phyloP scores from a whole-genome alignment of 495 filamentous ascomycete genomes.

The Podospora tetraspora region DNA sequence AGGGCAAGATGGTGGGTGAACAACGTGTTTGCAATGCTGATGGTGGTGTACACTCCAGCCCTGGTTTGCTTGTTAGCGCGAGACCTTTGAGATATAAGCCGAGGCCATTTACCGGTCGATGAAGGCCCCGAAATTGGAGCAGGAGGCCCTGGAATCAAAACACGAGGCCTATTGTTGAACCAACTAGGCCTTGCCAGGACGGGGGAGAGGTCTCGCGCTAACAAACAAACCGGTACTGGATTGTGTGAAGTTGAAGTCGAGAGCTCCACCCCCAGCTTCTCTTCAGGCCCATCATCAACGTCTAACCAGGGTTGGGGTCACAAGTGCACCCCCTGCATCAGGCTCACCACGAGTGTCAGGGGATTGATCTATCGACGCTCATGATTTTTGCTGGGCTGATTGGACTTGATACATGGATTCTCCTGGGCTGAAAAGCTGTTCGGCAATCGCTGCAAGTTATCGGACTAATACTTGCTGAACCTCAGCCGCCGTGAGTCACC shows the following conservation, averaged over 20 bases:
- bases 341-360: neutral
- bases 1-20: neutral
- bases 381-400: neutral
- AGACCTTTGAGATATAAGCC: too few relatives aligned
- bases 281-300: neutral
- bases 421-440: neutral
- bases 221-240: too few relatives aligned
- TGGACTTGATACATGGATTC: too few relatives aligned
- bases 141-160: too few relatives aligned
- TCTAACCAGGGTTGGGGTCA: neutral
- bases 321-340: neutral
- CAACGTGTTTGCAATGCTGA: neutral
- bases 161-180: too few relatives aligned
- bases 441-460: neutral
- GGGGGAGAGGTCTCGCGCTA: too few relatives aligned
- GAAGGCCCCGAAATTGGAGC: too few relatives aligned
- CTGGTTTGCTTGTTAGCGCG: too few relatives aligned
- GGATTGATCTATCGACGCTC: neutral
- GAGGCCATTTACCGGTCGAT: too few relatives aligned
- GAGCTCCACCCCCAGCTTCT: neutral
- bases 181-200: too few relatives aligned
- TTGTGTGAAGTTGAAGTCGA: neutral
- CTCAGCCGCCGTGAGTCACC: slow-evolving; percentile 2
- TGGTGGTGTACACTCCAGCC: too few relatives aligned
- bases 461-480: neutral